Conservation (phyloP, 257 asterid species). For the Galeopsis tetrahit region DNA sequence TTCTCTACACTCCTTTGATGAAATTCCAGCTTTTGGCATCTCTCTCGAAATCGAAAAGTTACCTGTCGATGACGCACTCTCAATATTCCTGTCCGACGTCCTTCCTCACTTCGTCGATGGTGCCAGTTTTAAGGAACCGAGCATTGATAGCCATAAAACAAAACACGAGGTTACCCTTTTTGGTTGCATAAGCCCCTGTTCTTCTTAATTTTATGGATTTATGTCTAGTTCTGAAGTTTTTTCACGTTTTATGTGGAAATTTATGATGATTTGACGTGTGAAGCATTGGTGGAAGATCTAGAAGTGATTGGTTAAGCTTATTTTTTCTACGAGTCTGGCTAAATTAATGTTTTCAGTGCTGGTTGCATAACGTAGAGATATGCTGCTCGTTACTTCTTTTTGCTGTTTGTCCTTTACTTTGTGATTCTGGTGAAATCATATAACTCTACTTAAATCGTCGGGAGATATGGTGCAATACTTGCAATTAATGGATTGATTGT, state of each 20-base stretch:
- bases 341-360: slow-evolving; percentile 10
- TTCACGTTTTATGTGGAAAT: slow-evolving; percentile 26
- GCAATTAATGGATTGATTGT: slow-evolving; percentile 15
- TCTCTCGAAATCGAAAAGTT: slow-evolving; percentile 52
- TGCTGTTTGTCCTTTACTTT: slow-evolving; percentile 24
- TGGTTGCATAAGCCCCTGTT: slow-evolving; percentile 12
- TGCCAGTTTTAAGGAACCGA: slow-evolving; percentile 33
- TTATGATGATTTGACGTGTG: slow-evolving; percentile 29
- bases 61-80: slow-evolving; percentile 69
- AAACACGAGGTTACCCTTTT: slow-evolving; percentile 30
- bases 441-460: neutral
- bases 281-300: slow-evolving; percentile 13
- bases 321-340: slow-evolving; percentile 9
- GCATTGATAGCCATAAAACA: slow-evolving; percentile 30
- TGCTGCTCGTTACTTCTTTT: slow-evolving; percentile 18
- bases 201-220: neutral
- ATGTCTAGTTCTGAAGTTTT: neutral
- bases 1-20: slow-evolving; percentile 45
- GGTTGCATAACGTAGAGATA: slow-evolving; percentile 19
- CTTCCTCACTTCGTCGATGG: slow-evolving; percentile 61
- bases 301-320: slow-evolving; percentile 12
- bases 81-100: slow-evolving; percentile 69
- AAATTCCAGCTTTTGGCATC: slow-evolving; percentile 43
- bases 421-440: slow-evolving; percentile 16
- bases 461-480: slow-evolving; percentile 31